Conservation (phyloP, 306 rosid genomes). For the Dicorynia guianensis region DNA sequence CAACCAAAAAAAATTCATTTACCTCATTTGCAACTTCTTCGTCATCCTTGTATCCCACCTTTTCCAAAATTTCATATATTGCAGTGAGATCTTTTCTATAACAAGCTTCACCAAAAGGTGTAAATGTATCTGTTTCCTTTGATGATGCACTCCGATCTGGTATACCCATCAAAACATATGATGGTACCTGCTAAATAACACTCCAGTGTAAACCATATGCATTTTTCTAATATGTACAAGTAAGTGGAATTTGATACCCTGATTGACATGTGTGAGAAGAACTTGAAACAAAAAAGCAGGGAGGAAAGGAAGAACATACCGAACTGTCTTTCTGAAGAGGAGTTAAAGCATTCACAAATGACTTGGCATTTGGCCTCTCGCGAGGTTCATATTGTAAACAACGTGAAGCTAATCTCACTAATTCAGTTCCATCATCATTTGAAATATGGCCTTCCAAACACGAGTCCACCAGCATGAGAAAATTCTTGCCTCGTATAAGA, state of each 20-base stretch:
- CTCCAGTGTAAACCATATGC: constrained; percentile 3
- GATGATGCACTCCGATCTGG: constrained; percentile 54
- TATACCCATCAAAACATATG: constrained; percentile 70
- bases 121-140: constrained; percentile 51
- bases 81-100: constrained; percentile 74
- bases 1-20: neutral
- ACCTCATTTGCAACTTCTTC: constrained; percentile 79
- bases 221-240: constrained; percentile 2
- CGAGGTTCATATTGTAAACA: constrained; percentile 74
- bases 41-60: constrained; percentile 69
- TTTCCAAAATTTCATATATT: constrained; percentile 66
- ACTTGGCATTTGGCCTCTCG: constrained; percentile 71
- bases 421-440: constrained; percentile 72
- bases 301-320: constrained; percentile 32
- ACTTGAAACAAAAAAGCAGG: neutral
- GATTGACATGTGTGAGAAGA: neutral
- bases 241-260: constrained; percentile 8
- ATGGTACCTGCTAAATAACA: constrained; percentile 62
- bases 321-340: constrained; percentile 74
- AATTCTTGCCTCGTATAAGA: constrained; percentile 63
- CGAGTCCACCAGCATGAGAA: constrained; percentile 68
- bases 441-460: constrained; percentile 69
- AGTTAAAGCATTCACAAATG: constrained; percentile 63
- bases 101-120: constrained; percentile 83
- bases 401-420: constrained; percentile 71